phyloP scores from a whole-genome alignment of 2,329 filamentous ascomycete species.

The Botrytis byssoidea region DNA sequence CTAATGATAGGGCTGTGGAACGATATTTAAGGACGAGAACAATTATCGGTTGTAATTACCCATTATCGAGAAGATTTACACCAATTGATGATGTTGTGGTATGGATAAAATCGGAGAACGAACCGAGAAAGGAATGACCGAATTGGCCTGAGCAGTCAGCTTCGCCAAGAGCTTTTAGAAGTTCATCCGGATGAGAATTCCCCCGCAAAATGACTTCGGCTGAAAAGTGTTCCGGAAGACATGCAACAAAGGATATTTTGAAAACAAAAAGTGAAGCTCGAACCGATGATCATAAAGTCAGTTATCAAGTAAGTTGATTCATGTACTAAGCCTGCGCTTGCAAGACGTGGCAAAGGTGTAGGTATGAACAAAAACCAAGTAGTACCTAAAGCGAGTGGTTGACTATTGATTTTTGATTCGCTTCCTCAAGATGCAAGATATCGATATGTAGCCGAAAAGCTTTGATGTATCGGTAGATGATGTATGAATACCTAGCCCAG shows the following conservation, averaged over 20 bases:
- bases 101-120: not conserved
- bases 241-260: conserved; percentile 12
- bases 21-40: not conserved
- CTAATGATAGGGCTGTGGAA: not conserved
- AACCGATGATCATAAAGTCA: not conserved
- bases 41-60: not conserved
- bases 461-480: not conserved
- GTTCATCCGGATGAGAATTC: conserved; percentile 19
- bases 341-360: not conserved
- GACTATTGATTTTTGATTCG: not conserved
- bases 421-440: not conserved
- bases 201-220: conserved; percentile 13
- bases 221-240: conserved; percentile 22
- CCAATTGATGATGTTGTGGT: not conserved
- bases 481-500: not conserved
- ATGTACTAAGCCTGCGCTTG: not conserved
- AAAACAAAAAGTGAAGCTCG: not conserved
- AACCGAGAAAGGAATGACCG: not conserved
- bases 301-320: not conserved
- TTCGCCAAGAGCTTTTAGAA: conserved; percentile 13
- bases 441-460: not conserved
- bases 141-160: not conserved
- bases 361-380: not conserved
- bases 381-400: not conserved
- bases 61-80: not conserved